Base-by-base conservation (phyloP, 257 asterid species). In the Thymus quinquecostatus region DNA sequence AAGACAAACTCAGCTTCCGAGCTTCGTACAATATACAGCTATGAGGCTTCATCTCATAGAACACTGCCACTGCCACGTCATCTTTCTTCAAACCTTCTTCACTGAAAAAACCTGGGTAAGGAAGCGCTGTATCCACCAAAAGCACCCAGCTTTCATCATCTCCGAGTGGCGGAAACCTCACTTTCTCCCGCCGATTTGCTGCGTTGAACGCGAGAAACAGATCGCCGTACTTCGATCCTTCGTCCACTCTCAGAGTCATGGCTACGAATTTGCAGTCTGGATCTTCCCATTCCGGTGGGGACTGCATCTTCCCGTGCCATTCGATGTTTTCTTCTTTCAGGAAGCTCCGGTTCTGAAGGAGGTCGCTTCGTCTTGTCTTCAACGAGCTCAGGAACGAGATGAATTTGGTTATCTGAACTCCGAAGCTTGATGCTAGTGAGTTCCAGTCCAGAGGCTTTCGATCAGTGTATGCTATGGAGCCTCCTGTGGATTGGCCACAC, bases 11-110 rank as follows among this genome's bases (percentile, higher is more conserved):
- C 64, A 58, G 6, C 64, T 29, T 74, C 41, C 41, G 82, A 68
- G 97, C 88, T 87, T 95, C 99, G 67, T 89, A 86, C 60, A 95
- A 73, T 47, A 80, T 62, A 81, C 98, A 95, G 70, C 98, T 89
- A 57, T 89, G 96, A 73, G 97, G 72, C 78, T 89, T 82, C 95
- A 89, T 86, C 72, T 84, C 91, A 59, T 86, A 44, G 0, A 10
- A 10, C 49, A 44, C 49, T 0, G 49, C 6, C 11, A 1, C 49
- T 2, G 79, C 85, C 48, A 82, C 62, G 4, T 21, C 21, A 21
- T 21, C 21, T 21, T 21, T 21, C 21, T 82, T 79, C 70, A 71
- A 80, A 30, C 96, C 98, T 59, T 87, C 58, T 64, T 7, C 73
- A 29, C 49, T 44, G 75, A 89, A 95, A 78, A 88, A 92, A 3